Evolutionary conservation across 257 asterid genomes (phyloP), one percentile per base, ranked within the genome.

Genomic region (Scutellaria galericulata): DNA sequence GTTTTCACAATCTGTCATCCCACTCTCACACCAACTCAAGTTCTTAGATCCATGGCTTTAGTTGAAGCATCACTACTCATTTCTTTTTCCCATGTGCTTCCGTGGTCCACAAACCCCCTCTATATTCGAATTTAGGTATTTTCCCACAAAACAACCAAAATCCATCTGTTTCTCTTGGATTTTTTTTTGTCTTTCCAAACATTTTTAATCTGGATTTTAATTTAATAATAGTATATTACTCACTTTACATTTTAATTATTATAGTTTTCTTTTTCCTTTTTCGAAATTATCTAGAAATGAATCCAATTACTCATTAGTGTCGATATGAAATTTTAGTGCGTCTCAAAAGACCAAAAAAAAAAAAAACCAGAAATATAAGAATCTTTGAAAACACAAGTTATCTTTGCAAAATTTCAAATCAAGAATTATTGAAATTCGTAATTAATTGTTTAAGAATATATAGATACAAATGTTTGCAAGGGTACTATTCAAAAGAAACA

Each of bases 1-100:
- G 27, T 24, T 24, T 24, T 24, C 27, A 24, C 27, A 24, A 0
- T 24, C 2, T 68, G n/a, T 54, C 55, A 54, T 68, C 14, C 54
- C 45, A 54, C 65, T 52, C 31, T 68, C 64, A 27, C 55, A 69
- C 65, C 65, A 54, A 56, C 56, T 18, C 59, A 13, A 47, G 5
- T 1, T 47, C 75, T 75, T 7, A 13, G 13, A 44, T 68, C 62
- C 62, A 14, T 57, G 37, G 65, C 57, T 61, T 71, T 65, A 56
- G 7, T 14, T 9, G 81, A 64, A 64, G 80, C 77, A 76, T 76
- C 80, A 10, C 27, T 50, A 60, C 10, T 35, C 75, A 48, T 39
- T 7, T 47, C 37, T 22, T 40, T 55, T 64, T 51, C 52, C 66
- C 82, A 77, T 77, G 78, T 77, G 78, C 7, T 18, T 18, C 27